These are phyloP conservation scores for Choanephora cucurbitarum DNA, from an alignment of 371 early-diverging fungal genomes.

Conservation along the genomic window DNA sequence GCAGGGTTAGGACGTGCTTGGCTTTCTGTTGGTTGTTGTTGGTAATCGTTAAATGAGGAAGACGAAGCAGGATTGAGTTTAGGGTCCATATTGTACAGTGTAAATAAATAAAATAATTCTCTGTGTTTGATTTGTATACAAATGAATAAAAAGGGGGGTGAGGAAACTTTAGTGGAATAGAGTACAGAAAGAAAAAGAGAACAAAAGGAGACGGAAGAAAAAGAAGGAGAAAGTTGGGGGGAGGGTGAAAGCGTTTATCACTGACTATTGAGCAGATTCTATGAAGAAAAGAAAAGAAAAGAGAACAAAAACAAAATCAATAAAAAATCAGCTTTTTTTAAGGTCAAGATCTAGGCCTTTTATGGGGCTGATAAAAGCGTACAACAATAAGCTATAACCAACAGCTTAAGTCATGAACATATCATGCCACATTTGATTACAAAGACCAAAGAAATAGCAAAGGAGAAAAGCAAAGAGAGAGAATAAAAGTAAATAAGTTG, in stretches of 20 bases:
- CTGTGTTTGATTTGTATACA: neutral
- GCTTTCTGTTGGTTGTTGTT: neutral
- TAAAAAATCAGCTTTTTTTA: neutral
- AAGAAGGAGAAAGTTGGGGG: neutral
- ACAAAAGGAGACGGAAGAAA: neutral
- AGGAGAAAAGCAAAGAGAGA: too few relatives aligned
- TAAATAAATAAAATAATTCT: constrained; percentile 5
- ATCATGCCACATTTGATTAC: too few relatives aligned
- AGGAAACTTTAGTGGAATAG: too few relatives aligned
- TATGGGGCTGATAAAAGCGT: neutral
- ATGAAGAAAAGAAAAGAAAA: constrained; percentile 1
- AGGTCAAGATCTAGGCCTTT: neutral
- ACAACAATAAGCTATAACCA: neutral
- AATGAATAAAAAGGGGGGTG: neutral
- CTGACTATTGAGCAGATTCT: neutral
- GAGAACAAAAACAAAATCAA: neutral
- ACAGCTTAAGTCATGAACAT: too few relatives aligned
- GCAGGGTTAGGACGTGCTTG: neutral
- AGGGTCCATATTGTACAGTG: constrained; percentile 2
- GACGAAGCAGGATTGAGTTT: neutral
- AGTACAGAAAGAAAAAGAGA: neutral
- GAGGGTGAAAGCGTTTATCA: neutral
- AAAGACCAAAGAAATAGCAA: too few relatives aligned
- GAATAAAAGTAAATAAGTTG: too few relatives aligned
- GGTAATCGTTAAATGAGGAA: neutral